Conservation (phyloP, 106 monocot species). For the Apostasia ramifera region DNA sequence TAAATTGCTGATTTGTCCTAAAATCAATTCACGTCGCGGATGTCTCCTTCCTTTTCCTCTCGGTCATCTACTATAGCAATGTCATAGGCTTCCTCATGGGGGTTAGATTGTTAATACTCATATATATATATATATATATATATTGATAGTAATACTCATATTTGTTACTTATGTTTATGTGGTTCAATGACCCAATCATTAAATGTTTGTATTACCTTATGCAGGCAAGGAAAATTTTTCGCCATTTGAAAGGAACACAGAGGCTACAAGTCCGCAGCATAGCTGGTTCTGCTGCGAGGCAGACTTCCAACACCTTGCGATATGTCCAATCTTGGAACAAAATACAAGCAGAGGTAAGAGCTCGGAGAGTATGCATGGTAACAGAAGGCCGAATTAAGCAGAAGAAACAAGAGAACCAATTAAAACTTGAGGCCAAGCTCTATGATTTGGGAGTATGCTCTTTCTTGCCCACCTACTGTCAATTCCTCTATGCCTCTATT, state of each 20-base stretch:
- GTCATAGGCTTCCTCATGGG: neutral
- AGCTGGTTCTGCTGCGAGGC: slow-evolving; percentile 34
- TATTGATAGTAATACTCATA: no score
- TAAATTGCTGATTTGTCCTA: no score
- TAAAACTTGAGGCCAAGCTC: slow-evolving; percentile 67
- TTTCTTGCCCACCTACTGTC: neutral
- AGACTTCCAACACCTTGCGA: slow-evolving; percentile 40
- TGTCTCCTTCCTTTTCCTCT: no score
- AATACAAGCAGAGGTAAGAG: slow-evolving; percentile 53
- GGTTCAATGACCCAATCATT: no score
- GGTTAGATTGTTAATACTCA: no score
- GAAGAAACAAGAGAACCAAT: slow-evolving; percentile 55
- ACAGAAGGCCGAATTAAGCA: slow-evolving; percentile 53
- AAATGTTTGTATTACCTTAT: slow-evolving; percentile 15
- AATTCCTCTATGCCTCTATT: neutral
- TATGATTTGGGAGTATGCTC: slow-evolving; percentile 53
- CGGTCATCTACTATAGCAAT: no score
- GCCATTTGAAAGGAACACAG: slow-evolving; percentile 33
- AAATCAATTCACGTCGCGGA: no score
- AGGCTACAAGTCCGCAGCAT: slow-evolving; percentile 28
- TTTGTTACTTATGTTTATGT: no score
- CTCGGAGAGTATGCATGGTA: slow-evolving; percentile 57
- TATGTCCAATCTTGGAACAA: slow-evolving; percentile 51
- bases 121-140: no score
- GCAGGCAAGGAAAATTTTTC: slow-evolving; percentile 53